Percentiles rank a stretch among this genome's conserved stretches.
Conservation (phyloP, 208 protist species). For the Borovskyia barvae region DNA sequence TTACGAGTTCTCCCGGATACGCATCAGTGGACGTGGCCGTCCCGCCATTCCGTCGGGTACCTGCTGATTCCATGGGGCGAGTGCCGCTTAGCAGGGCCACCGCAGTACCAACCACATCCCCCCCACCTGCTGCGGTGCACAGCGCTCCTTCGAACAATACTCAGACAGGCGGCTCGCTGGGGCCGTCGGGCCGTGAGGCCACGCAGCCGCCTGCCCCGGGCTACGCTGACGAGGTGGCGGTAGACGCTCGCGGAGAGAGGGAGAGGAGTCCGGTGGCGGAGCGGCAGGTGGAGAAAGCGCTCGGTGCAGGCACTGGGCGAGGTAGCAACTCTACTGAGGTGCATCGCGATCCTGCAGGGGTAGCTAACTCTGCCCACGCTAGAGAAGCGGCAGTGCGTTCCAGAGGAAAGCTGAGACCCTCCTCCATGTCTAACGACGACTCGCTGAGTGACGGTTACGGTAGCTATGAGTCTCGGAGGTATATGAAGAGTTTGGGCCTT, state of each 20-base stretch:
- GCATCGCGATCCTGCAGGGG: too few species aligned
- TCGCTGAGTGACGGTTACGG: slow-evolving; percentile 85
- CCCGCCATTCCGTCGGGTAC: slow-evolving; percentile 32
- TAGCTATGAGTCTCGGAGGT: slow-evolving; percentile 85
- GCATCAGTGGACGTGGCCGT: slow-evolving; percentile 23
- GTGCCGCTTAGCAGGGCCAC: slow-evolving; percentile 13
- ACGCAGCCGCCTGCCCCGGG: slow-evolving; percentile 17
- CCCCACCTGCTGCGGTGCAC: too few species aligned
- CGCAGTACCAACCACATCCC: not conserved
- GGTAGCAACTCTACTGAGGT: too few species aligned
- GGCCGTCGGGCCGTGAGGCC: slow-evolving; percentile 1
- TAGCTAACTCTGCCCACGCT: too few species aligned
- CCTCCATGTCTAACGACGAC: slow-evolving; percentile 41
- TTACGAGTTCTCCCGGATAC: not conserved
- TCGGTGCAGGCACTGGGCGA: too few species aligned
- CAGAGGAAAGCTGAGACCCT: not conserved
- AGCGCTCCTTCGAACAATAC: slow-evolving; percentile 5
- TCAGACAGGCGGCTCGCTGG: not conserved
- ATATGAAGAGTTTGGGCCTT: slow-evolving; percentile 76
- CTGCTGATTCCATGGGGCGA: slow-evolving; percentile 1
- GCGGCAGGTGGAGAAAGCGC: not conserved
- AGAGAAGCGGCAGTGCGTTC: too few species aligned
- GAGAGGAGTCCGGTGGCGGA: not conserved
- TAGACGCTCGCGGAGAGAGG: not conserved
- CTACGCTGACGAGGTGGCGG: too few species aligned